These are phyloP conservation scores for Neofusicoccum ribis DNA, from an alignment of 2,329 filamentous ascomycete genomes.

Conservation along the genomic window DNA sequence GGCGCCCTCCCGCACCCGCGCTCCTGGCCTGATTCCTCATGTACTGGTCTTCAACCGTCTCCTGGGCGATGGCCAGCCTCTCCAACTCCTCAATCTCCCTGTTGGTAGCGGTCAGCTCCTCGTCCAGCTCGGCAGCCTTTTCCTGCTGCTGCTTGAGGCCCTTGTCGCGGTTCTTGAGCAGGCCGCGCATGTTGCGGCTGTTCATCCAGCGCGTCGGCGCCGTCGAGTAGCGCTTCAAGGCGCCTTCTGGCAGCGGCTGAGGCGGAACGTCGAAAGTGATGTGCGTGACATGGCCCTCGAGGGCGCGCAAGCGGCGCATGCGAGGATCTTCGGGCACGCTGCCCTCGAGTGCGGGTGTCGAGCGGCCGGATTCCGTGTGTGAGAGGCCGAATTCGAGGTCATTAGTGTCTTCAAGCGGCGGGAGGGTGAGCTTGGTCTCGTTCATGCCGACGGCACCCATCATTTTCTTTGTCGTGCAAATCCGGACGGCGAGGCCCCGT, in stretches of 20 bases:
- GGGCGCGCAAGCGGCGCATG: slow-evolving; percentile 11
- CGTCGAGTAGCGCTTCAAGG: slow-evolving; percentile 4
- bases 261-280: slow-evolving; percentile 7
- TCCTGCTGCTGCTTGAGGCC: slow-evolving; percentile 1
- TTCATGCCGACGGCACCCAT: slow-evolving; percentile 1
- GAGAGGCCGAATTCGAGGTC: neutral
- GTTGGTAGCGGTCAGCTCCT: neutral
- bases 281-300: neutral
- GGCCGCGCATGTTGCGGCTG: neutral
- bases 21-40: neutral
- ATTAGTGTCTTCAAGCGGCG: slow-evolving; percentile 11
- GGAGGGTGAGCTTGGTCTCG: slow-evolving; percentile 9
- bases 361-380: neutral
- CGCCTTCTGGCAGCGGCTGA: neutral
- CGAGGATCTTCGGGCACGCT: neutral
- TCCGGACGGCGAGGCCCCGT: slow-evolving; percentile 5
- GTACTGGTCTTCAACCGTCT: neutral
- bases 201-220: slow-evolving; percentile 15
- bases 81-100: slow-evolving; percentile 10
- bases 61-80: neutral
- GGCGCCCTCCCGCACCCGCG: neutral
- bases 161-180: neutral
- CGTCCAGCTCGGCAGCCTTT: slow-evolving; percentile 7
- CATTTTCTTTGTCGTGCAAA: slow-evolving; percentile 10
- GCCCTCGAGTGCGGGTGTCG: neutral